Percentiles rank a stretch among this genome's conserved stretches.
These are phyloP conservation scores for Cerrena zonata DNA, from an alignment of 1,284 basidiomycete species.

Conservation along the genomic window DNA sequence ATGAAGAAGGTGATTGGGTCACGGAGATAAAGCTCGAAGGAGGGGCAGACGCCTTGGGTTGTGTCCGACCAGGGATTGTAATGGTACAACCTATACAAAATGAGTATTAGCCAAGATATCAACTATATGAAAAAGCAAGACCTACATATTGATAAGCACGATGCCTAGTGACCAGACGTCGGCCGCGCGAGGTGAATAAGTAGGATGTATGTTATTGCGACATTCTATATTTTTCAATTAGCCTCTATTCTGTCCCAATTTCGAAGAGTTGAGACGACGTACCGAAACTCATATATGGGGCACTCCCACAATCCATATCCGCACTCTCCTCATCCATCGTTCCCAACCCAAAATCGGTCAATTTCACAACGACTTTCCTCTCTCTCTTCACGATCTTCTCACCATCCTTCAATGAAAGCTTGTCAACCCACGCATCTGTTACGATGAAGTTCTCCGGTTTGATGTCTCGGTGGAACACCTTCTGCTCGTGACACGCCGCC, in stretches of 20 bases:
- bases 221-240: constrained; percentile 60
- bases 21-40: constrained; percentile 79
- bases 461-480: constrained; percentile 94
- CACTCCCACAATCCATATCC: constrained; percentile 98
- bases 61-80: constrained; percentile 98
- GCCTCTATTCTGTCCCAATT: constrained; percentile 10
- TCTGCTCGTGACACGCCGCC: constrained; percentile 88
- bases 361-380: constrained; percentile 82
- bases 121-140: constrained; percentile 16
- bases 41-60: constrained; percentile 65
- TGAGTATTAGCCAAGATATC: constrained; percentile 11
- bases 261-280: constrained; percentile 24
- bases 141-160: constrained; percentile 93
- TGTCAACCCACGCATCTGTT: constrained; percentile 67
- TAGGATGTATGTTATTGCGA: constrained; percentile 91
- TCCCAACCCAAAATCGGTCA: constrained; percentile 94
- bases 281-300: constrained; percentile 98
- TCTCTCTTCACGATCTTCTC: constrained; percentile 39
- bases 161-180: constrained; percentile 99
- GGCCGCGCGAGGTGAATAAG: constrained; percentile 88
- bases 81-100: constrained; percentile 78
- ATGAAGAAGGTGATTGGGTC: constrained; percentile 84
- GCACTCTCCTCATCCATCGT: constrained; percentile 83
- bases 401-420: constrained; percentile 34
- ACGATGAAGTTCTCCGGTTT: constrained; percentile 97